Percentiles rank a stretch among this genome's conserved stretches.
phyloP scores from a whole-genome alignment of 305 asterid species.

The Petunia hybrid region DNA sequence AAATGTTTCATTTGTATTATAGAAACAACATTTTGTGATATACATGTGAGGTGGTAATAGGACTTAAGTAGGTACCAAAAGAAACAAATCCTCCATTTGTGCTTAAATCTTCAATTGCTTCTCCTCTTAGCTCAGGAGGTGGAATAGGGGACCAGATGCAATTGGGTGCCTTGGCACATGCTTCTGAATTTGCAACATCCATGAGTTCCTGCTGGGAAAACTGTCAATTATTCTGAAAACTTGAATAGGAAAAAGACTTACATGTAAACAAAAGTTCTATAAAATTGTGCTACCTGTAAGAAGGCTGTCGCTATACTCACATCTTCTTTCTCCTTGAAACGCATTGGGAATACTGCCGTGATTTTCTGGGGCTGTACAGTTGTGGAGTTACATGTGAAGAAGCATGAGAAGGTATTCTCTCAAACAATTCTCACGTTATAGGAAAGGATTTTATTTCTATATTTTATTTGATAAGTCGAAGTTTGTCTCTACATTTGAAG shows the following conservation, averaged over 20 bases:
- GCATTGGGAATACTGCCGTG: conserved; percentile 87
- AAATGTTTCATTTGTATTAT: background rate
- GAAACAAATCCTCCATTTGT: conserved; percentile 90
- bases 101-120: conserved; percentile 79
- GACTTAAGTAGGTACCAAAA: conserved; percentile 62
- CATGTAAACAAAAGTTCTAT: background rate
- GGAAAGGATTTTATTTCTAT: background rate
- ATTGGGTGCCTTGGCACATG: conserved; percentile 71
- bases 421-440: background rate
- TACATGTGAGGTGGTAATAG: background rate
- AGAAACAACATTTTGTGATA: background rate
- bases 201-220: conserved; percentile 63
- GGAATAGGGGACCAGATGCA: conserved; percentile 92
- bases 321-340: conserved; percentile 79
- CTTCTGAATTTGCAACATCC: conserved; percentile 68
- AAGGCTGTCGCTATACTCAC: conserved; percentile 80
- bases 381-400: conserved; percentile 30
- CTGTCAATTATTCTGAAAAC: background rate
- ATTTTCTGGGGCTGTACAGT: conserved; percentile 65
- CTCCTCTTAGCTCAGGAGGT: conserved; percentile 93
- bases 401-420: conserved; percentile 12
- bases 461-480: background rate
- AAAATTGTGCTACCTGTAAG: conserved; percentile 70
- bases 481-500: background rate
- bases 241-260: background rate